Base-by-base conservation (phyloP, 768 basidiomycete genomes). In the Collybia mongolica region DNA sequence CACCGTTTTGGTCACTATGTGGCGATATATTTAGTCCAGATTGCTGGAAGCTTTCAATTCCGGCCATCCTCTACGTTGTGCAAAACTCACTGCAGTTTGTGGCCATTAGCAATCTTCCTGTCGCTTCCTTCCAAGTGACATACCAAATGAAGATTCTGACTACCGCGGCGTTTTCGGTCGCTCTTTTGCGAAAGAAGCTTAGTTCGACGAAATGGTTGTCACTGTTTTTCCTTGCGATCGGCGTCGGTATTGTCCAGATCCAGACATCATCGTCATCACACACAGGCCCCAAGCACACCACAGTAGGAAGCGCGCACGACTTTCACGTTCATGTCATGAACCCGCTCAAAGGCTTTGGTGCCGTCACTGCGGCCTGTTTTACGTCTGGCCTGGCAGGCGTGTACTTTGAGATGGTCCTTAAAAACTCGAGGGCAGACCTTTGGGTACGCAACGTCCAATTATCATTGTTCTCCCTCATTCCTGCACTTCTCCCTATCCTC, bases 101-200 rank as follows among this genome's bases (percentile, higher is more conserved):
- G 57, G 97, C 97, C 19, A 88, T 96, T 54, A 83, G 84, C 56
- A 98, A 99, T 69, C 82, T 99, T 51, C 92, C 93, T 35, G 95
- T 93, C 46, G 96, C 97, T 12, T 93, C 96, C 2, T 99, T 98
- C 73, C 96, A 98, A 66, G 93, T 98, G 54, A 91, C 90, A 7
- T 96, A 98, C 66, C 94, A 98, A 70, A 95, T 98, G 94, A 98
- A 98, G 70, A 98, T 98, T 65, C 79, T 98, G 49, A 98, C 94
- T 43, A 98, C 94, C 14, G 95, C 93, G 18, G 92, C 88, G 44
- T 95, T 95, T 67, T 92, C 90, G 39, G 93, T 96, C 48, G 69
- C 82, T 1, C 77, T 98, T 53, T 81, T 96, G 14, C 84, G 93
- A 37, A 90, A 78, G 63, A 81, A 78, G 60, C 74, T 98, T 36